Evolutionary conservation across 2,329 filamentous ascomycete species (phyloP), one percentile per base, ranked within the genome.

Genomic region (Hymenoscyphus salicellus): DNA sequence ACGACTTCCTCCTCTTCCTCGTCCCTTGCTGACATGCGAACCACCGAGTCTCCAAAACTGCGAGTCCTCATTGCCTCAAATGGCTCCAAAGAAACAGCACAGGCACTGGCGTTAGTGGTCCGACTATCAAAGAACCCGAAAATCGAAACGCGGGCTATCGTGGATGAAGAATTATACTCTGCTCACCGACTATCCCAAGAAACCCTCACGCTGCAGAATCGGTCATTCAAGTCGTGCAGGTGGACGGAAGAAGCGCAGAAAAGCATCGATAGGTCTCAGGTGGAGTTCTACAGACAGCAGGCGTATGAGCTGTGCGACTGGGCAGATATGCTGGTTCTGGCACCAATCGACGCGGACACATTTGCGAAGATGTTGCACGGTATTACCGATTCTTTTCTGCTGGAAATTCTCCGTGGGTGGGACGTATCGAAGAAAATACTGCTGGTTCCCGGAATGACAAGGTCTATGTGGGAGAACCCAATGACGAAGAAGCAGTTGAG

Each of bases 311-410:
- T 96, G 66, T 91, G 92, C 69, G 85, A 91, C 66, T 97, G 93
- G 93, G 92, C 93, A 5, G 91, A 97, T 77, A 79, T 97, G 69
- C 82, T 97, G 65, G 87, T 97, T 36, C 85, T 96, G 63, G 90
- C 90, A 6, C 92, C 93, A 3, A 89, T 96, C 58, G 90, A 95
- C 75, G 91, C 92, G 7, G 90, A 95, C 74, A 89, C 89, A 63
- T 83, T 97, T 63, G 91, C 91, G 33, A 92, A 92, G 75, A 96
- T 97, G 92, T 82, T 97, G 73, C 86, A 89, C 62, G 93, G 93
- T 61, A 84, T 94, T 64, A 89, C 91, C 2, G 92, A 92, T 72
- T 96, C 89, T 33, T 82, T 96, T 62, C 82, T 96, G 7, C 82
- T 96, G 61, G 90, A 94, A 71, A 86, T 96, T 0, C 76, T 97